Evolutionary conservation across 2,329 filamentous ascomycete genomes (phyloP).

Genomic region (Blumeriella jaapii): DNA sequence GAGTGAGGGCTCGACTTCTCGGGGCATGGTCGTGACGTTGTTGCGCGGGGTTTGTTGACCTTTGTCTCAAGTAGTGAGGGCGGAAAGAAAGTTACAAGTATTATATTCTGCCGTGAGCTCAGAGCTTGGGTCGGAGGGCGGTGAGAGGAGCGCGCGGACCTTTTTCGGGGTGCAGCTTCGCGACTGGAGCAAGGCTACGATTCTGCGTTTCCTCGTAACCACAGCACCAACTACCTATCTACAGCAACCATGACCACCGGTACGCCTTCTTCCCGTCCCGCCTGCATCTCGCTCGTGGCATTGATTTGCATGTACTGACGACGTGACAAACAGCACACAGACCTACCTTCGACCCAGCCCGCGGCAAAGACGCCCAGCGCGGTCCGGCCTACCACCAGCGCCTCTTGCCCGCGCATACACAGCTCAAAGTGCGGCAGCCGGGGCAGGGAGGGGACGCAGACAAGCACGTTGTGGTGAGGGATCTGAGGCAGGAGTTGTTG

Average conservation of each 20-base stretch:
- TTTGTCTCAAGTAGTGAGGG: not conserved
- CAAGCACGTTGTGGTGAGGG: slow-evolving; percentile 51
- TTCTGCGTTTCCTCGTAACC: too few species aligned
- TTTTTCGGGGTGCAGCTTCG: too few species aligned
- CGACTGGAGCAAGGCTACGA: too few species aligned
- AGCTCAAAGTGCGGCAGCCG: slow-evolving; percentile 80
- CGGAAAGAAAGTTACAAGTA: slow-evolving; percentile 1
- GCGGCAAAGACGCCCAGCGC: slow-evolving; percentile 87
- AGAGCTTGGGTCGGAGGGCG: not conserved
- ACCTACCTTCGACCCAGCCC: slow-evolving; percentile 92
- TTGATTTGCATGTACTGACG: slow-evolving; percentile 10
- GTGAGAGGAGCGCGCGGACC: slow-evolving; percentile 1
- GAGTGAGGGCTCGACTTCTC: slow-evolving; percentile 80
- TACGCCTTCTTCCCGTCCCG: slow-evolving; percentile 9
- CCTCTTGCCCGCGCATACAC: slow-evolving; percentile 84
- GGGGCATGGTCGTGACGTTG: slow-evolving; percentile 56
- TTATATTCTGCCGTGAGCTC: too few species aligned
- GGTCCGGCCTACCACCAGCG: slow-evolving; percentile 94
- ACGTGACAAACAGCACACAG: slow-evolving; percentile 54
- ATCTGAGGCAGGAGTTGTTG: slow-evolving; percentile 82
- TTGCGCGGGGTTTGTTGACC: not conserved
- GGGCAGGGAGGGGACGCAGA: slow-evolving; percentile 83
- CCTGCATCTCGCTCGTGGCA: not conserved
- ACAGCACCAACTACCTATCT: not conserved
- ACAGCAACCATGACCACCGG: slow-evolving; percentile 39